phyloP scores from a whole-genome alignment of 2,329 filamentous ascomycete genomes.

The Claviceps sp. region DNA sequence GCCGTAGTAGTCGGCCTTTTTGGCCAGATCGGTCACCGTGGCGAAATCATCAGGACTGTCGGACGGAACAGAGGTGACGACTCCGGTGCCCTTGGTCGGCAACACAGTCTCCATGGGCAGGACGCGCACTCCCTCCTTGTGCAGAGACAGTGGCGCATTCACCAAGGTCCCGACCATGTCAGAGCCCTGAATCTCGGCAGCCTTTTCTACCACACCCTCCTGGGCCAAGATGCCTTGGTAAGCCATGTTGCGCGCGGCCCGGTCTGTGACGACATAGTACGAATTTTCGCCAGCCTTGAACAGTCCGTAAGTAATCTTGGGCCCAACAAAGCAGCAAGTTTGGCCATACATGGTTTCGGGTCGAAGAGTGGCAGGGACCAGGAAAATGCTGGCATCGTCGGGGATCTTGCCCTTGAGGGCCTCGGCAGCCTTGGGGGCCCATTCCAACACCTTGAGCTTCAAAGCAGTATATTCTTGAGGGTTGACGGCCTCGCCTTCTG shows the following conservation, averaged over 20 bases:
- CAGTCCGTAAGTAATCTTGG: conserved; percentile 77
- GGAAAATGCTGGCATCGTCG: conserved; percentile 65
- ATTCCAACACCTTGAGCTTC: conserved; percentile 84
- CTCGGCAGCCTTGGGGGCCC: conserved; percentile 63
- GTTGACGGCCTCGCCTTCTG: conserved; percentile 36
- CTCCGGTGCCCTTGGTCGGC: conserved; percentile 87
- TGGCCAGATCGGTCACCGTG: conserved; percentile 72
- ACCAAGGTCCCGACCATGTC: conserved; percentile 81
- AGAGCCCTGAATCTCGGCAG: conserved; percentile 61
- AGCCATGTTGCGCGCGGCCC: conserved; percentile 89
- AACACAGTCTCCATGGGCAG: conserved; percentile 92
- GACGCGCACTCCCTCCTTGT: conserved; percentile 73
- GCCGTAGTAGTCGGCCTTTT: conserved; percentile 92
- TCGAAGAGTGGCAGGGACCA: conserved; percentile 81
- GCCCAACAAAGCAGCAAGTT: conserved; percentile 88
- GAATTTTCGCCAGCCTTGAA: conserved; percentile 68
- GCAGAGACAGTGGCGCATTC: conserved; percentile 74
- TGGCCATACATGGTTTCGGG: conserved; percentile 99
- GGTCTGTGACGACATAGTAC: conserved; percentile 72
- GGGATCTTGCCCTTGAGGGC: conserved; percentile 67
- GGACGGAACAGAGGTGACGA: conserved; percentile 89
- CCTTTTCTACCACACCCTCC: conserved; percentile 62
- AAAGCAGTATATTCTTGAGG: conserved; percentile 88
- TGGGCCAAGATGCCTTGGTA: conserved; percentile 77
- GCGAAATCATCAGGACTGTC: conserved; percentile 91